These are phyloP conservation scores for Penicillium hesseltinei DNA, from an alignment of 2,329 filamentous ascomycete species.

Conservation along the genomic window DNA sequence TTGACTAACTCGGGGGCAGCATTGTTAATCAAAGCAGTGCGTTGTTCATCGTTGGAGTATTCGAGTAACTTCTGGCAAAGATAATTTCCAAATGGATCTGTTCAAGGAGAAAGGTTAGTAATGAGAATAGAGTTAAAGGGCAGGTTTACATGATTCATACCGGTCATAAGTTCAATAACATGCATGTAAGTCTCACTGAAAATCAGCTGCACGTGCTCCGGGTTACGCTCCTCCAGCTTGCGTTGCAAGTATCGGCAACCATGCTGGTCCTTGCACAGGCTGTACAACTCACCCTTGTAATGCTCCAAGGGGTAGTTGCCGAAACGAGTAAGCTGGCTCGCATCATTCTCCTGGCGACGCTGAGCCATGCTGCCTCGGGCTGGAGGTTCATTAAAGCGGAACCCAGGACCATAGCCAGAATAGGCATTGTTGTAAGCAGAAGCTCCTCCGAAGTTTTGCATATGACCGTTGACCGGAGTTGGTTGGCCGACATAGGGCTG, in stretches of 20 bases:
- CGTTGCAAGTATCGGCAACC: conserved; percentile 96
- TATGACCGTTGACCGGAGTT: conserved; percentile 36
- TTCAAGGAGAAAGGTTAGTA: conserved; percentile 21
- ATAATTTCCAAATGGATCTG: conserved; percentile 97
- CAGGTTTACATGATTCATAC: conserved; percentile 33
- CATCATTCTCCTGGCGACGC: conserved; percentile 52
- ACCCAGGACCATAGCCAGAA: conserved; percentile 49
- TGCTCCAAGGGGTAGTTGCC: conserved; percentile 78
- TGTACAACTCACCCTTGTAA: conserved; percentile 79
- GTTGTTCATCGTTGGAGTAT: conserved; percentile 91
- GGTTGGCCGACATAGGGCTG: conserved; percentile 56
- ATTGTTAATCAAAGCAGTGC: conserved; percentile 87
- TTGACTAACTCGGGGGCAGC: conserved; percentile 82
- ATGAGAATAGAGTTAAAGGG: background rate
- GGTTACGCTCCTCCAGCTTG: conserved; percentile 86
- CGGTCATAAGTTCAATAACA: conserved; percentile 95
- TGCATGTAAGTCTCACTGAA: conserved; percentile 91
- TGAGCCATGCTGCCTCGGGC: conserved; percentile 70
- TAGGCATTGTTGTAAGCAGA: conserved; percentile 53
- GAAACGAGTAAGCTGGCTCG: conserved; percentile 70
- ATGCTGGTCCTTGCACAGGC: conserved; percentile 95
- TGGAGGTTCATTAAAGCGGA: conserved; percentile 69
- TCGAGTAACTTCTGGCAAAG: conserved; percentile 98
- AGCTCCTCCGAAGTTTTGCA: conserved; percentile 46
- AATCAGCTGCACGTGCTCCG: conserved; percentile 84